Evolutionary conservation across 148 eudicot species (phyloP), one percentile per base, ranked within the genome.

Genomic region (Spergularia bocconei): DNA sequence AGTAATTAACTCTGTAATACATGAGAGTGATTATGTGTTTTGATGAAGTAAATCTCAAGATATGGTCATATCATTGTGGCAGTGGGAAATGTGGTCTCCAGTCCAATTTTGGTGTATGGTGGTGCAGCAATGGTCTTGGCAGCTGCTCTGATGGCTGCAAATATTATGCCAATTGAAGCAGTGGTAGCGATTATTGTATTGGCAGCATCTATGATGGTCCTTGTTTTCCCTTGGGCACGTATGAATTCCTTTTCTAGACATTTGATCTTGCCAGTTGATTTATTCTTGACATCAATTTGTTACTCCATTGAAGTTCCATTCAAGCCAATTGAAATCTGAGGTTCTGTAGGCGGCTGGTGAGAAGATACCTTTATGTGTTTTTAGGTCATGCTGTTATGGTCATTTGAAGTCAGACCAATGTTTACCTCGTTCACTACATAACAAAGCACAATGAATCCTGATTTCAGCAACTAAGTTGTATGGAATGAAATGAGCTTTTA

Each of bases 51-150:
- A 78, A 79, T 84, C 87, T 81, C 65, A 85, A 75, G 51, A 56
- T 73, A 62, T 73, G 71, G 79, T 82, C 83, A 72, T 82, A 71
- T 82, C 73, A 66, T 82, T 85, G 74, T 85, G 85, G 81, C 85
- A 85, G 87, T 77, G 83, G 75, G 75, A 79, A 79, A 75, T 76
- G 76, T 82, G 77, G 80, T 84, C 70, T 73, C 73, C 81, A 79
- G 73, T 63, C 76, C 81, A 79, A 77, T 77, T 60, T 82, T 79
- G 85, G 36, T 85, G 77, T 78, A 74, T 77, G 77, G 85, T 74
- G 84, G 90, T 79, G 91, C 75, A 79, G 90, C 95, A 79, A 83
- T 87, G 79, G 90, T 86, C 79, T 80, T 94, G 86, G 89, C 88
- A 78, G 90, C 96, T 86, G 84, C 83, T 77, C 79, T 85, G 83